Evolutionary conservation across 139 green algal genomes (phyloP).

Genomic region (Chara braunii): DNA sequence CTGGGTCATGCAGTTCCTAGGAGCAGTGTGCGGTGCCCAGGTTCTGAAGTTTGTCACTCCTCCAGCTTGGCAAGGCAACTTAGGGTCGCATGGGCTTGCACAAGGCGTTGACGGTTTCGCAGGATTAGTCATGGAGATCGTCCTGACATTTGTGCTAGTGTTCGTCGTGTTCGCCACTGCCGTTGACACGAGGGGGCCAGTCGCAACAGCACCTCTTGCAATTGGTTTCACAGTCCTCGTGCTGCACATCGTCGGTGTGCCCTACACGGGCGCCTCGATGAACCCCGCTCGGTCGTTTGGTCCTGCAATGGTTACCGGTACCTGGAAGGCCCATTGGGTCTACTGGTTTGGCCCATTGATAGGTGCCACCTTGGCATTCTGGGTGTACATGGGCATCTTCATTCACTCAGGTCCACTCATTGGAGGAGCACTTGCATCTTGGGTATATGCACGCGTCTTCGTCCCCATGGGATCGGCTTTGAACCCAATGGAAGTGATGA

Average conservation of each 20-base stretch:
- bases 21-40: slow-evolving; percentile 11
- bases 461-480: not conserved
- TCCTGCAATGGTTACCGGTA: slow-evolving; percentile 18
- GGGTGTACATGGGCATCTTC: not conserved
- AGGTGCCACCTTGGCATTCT: slow-evolving; percentile 13
- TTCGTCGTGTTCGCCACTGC: slow-evolving; percentile 36
- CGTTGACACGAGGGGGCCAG: slow-evolving; percentile 31
- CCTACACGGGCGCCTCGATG: slow-evolving; percentile 37
- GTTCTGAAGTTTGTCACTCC: slow-evolving; percentile 4
- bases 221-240: slow-evolving; percentile 39
- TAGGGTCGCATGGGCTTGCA: slow-evolving; percentile 18
- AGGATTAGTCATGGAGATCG: slow-evolving; percentile 37
- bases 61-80: slow-evolving; percentile 6
- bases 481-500: too few species aligned
- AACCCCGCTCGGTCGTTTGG: slow-evolving; percentile 32
- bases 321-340: slow-evolving; percentile 16
- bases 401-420: too few species aligned
- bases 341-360: slow-evolving; percentile 24
- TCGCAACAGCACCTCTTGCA: slow-evolving; percentile 25
- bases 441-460: not conserved
- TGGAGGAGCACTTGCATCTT: not conserved
- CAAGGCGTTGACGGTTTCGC: slow-evolving; percentile 3
- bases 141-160: slow-evolving; percentile 38
- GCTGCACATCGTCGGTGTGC: slow-evolving; percentile 29
- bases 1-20: slow-evolving; percentile 16